These are phyloP conservation scores for Agrostemma githago DNA, from an alignment of 148 eudicot genomes.

Conservation along the genomic window DNA sequence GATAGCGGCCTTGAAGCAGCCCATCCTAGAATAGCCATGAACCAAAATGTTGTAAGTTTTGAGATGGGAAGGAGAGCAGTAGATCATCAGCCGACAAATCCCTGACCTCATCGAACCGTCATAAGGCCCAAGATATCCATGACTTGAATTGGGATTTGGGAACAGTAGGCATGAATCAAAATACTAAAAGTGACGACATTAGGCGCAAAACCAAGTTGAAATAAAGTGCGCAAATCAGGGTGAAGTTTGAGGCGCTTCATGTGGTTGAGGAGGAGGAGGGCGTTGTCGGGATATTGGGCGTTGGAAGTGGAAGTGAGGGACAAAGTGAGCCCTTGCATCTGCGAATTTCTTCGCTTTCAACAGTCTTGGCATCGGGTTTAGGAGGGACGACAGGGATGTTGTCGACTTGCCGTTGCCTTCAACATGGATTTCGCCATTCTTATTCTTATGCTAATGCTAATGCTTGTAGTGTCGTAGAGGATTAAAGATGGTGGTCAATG, in stretches of 20 bases:
- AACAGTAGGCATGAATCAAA: slow-evolving; percentile 65
- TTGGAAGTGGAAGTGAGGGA: slow-evolving; percentile 37
- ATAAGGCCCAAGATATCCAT: slow-evolving; percentile 43
- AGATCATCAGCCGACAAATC: slow-evolving; percentile 56
- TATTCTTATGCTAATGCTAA: no score
- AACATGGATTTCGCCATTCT: no score
- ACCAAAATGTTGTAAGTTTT: slow-evolving; percentile 73
- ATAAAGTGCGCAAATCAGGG: slow-evolving; percentile 48
- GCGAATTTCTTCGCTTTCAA: slow-evolving; percentile 47
- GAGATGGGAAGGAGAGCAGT: slow-evolving; percentile 46
- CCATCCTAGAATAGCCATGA: slow-evolving; percentile 72
- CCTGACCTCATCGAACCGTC: slow-evolving; percentile 52
- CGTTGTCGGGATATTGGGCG: slow-evolving; percentile 54
- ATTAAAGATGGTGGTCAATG: no score
- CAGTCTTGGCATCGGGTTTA: slow-evolving; percentile 40
- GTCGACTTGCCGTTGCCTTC: background rate
- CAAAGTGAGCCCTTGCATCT: slow-evolving; percentile 50
- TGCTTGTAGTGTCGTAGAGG: no score
- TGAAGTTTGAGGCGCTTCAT: slow-evolving; percentile 48
- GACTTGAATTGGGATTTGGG: slow-evolving; percentile 28
- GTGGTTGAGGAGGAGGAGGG: slow-evolving; percentile 49
- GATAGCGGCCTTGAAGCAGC: slow-evolving; percentile 65
- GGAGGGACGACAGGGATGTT: slow-evolving; percentile 37
- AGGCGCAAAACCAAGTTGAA: slow-evolving; percentile 40
- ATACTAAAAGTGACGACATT: slow-evolving; percentile 55